These are phyloP conservation scores for Carex myosuroides DNA, from an alignment of 176 grass and related monocot species.

Conservation along the genomic window DNA sequence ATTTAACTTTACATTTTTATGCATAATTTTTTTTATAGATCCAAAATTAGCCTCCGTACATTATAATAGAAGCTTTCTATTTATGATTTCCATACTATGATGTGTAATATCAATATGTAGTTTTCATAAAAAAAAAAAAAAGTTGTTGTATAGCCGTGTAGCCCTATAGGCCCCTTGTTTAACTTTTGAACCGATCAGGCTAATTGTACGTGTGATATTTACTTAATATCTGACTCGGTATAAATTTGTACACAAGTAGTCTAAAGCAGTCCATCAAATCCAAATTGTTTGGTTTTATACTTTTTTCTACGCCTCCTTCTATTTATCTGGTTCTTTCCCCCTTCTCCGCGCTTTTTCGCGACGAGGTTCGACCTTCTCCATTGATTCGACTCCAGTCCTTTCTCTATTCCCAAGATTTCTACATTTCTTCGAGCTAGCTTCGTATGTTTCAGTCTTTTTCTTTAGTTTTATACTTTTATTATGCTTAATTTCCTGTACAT, in stretches of 20 bases:
- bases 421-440: neutral
- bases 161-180: no score
- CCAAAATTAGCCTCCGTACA: no score
- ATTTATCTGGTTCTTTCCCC: neutral
- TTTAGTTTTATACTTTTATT: neutral
- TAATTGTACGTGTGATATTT: neutral
- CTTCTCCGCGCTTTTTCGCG: conserved; percentile 15
- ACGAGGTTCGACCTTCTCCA: conserved; percentile 15
- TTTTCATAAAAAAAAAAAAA: no score
- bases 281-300: neutral
- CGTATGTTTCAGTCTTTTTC: neutral
- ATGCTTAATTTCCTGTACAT: neutral
- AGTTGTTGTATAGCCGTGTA: no score
- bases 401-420: neutral
- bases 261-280: neutral
- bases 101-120: no score
- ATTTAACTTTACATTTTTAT: no score
- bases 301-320: neutral
- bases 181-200: no score
- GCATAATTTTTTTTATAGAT: no score
- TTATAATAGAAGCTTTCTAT: no score
- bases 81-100: no score
- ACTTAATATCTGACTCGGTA: neutral
- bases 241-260: no score
- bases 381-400: conserved; percentile 5